Percentiles rank a stretch among this genome's conserved stretches.
These are phyloP conservation scores for Bolboschoenoplectus hybrid DNA, from an alignment of 202 grass and related monocot genomes.

Conservation along the genomic window DNA sequence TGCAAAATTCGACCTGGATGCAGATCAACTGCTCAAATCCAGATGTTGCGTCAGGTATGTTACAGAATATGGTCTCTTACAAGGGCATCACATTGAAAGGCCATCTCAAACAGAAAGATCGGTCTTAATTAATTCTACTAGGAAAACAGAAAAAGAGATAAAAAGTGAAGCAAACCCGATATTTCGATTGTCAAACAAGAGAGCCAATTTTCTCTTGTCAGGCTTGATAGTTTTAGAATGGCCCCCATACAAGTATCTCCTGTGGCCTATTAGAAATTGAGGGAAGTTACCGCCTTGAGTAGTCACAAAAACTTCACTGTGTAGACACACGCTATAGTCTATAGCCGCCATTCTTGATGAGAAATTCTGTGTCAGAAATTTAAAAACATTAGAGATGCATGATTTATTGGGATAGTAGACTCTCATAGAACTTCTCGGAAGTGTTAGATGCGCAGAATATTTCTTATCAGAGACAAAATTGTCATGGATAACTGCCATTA, in stretches of 20 bases:
- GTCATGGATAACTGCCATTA: neutral
- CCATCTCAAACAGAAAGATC: neutral
- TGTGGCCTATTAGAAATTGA: conserved; percentile 88
- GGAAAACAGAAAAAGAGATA: conserved; percentile 8
- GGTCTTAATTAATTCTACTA: neutral
- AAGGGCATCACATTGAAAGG: conserved; percentile 10
- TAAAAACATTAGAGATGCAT: neutral
- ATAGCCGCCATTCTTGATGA: conserved; percentile 96
- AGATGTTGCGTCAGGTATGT: neutral
- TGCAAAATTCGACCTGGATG: neutral
- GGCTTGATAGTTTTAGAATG: conserved; percentile 97
- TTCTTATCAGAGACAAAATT: neutral
- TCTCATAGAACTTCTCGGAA: neutral
- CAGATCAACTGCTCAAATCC: conserved; percentile 5
- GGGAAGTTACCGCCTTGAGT: conserved; percentile 99
- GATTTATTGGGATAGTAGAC: neutral
- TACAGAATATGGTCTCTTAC: conserved; percentile 15
- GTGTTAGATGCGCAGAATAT: conserved; percentile 3
- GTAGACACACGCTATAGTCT: conserved; percentile 85
- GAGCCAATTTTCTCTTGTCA: conserved; percentile 89
- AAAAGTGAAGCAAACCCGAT: conserved; percentile 63
- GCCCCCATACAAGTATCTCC: conserved; percentile 81
- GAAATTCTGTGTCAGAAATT: conserved; percentile 59
- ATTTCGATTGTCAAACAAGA: conserved; percentile 80
- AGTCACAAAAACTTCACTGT: conserved; percentile 90